Conservation (phyloP, 73 alveolate genomes). For the Paramecium primaurelia region DNA sequence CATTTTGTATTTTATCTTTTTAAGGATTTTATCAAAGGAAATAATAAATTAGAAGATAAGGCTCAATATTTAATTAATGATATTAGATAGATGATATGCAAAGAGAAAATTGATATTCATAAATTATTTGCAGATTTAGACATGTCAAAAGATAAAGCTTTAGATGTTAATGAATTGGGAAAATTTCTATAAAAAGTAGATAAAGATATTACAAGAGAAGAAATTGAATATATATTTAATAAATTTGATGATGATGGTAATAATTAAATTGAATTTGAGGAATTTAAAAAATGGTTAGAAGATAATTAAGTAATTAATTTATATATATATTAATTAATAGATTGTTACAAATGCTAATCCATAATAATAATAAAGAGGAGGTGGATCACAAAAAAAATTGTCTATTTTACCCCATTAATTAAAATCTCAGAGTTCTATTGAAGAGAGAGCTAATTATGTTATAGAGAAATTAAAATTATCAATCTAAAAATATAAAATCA, state of each 20-base stretch:
- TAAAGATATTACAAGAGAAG: conserved; percentile 52
- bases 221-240: conserved; percentile 59
- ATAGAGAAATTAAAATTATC: conserved; percentile 54
- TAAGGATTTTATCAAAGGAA: conserved; percentile 37
- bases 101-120: conserved; percentile 52
- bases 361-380: conserved; percentile 32
- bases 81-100: conserved; percentile 50
- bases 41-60: conserved; percentile 54
- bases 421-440: conserved; percentile 5
- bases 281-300: conserved; percentile 60
- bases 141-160: conserved; percentile 53
- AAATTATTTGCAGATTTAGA: conserved; percentile 55
- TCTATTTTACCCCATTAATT: conserved; percentile 42
- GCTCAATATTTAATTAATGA: conserved; percentile 60
- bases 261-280: conserved; percentile 56
- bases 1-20: neutral
- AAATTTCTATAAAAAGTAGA: conserved; percentile 49
- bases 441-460: conserved; percentile 59
- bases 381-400: conserved; percentile 25
- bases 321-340: neutral
- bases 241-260: conserved; percentile 63
- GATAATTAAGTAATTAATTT: conserved; percentile 15
- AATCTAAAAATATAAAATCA: conserved; percentile 48
- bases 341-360: conserved; percentile 2
- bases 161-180: conserved; percentile 58